Conservation (phyloP, 2,329 filamentous ascomycete species). For the Bipolaris victoriae region DNA sequence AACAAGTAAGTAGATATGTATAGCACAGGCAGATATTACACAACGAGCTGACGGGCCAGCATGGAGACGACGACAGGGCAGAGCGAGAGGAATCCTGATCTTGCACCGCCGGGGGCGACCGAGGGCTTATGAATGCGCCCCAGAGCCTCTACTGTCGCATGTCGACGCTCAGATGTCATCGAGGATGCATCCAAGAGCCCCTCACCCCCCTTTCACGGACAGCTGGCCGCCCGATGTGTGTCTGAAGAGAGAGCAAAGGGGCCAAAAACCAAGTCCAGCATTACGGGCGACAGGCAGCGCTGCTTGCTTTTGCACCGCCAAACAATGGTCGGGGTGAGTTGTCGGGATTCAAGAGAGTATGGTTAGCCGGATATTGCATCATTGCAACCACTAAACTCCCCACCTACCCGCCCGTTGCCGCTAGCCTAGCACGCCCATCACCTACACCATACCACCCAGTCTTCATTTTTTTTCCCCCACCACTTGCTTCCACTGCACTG, state of each 20-base stretch:
- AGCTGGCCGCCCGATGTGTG: constrained; percentile 1
- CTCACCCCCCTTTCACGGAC: constrained; percentile 9
- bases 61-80: not conserved
- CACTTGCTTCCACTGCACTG: not conserved
- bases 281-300: not conserved
- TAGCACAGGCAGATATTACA: not conserved
- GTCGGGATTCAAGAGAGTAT: not conserved
- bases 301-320: not conserved
- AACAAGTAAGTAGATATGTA: not conserved
- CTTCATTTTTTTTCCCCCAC: constrained; percentile 2
- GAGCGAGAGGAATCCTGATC: constrained; percentile 1
- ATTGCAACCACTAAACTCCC: not conserved
- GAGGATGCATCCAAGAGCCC: constrained; percentile 1
- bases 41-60: not conserved
- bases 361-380: not conserved
- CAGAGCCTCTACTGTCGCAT: constrained; percentile 1
- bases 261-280: constrained; percentile 1
- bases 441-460: constrained; percentile 2
- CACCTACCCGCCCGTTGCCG: not conserved
- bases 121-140: not conserved
- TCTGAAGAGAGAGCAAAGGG: not conserved
- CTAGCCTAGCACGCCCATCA: not conserved
- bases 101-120: not conserved
- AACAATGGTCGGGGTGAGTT: not conserved
- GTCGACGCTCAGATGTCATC: not conserved